These are phyloP conservation scores for Penicillium sp. DNA, from an alignment of 2,329 filamentous ascomycete species.

Conservation along the genomic window DNA sequence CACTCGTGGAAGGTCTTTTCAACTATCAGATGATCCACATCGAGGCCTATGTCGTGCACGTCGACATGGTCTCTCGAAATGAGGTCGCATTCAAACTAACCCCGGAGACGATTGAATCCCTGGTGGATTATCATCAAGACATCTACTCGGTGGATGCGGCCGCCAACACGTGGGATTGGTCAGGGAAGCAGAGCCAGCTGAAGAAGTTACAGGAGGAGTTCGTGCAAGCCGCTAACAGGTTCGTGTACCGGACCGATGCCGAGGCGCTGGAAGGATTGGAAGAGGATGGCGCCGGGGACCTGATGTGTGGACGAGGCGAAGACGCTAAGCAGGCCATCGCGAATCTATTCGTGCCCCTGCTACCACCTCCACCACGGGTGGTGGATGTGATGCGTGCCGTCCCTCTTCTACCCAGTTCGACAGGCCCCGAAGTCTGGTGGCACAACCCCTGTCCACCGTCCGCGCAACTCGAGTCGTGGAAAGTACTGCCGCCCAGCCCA, in stretches of 20 bases:
- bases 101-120: slow-evolving; percentile 84
- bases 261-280: slow-evolving; percentile 91
- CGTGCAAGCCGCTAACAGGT: slow-evolving; percentile 94
- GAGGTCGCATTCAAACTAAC: slow-evolving; percentile 99
- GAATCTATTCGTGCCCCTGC: slow-evolving; percentile 78
- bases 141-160: slow-evolving; percentile 89
- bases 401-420: slow-evolving; percentile 80
- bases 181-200: slow-evolving; percentile 91
- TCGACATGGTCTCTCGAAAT: slow-evolving; percentile 97
- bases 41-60: slow-evolving; percentile 96
- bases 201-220: slow-evolving; percentile 98
- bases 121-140: slow-evolving; percentile 95
- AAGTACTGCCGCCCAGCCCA: slow-evolving; percentile 84
- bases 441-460: slow-evolving; percentile 68
- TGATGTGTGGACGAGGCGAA: slow-evolving; percentile 86
- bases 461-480: slow-evolving; percentile 81
- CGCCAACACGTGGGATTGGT: slow-evolving; percentile 89
- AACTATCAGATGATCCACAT: slow-evolving; percentile 92
- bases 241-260: slow-evolving; percentile 87
- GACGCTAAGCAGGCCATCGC: slow-evolving; percentile 88
- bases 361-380: slow-evolving; percentile 83
- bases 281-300: slow-evolving; percentile 91
- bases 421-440: slow-evolving; percentile 75
- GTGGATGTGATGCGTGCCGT: slow-evolving; percentile 87
- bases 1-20: slow-evolving; percentile 81